Conservation (phyloP, 2,329 filamentous ascomycete genomes). For the Graphilbum fragrans region DNA sequence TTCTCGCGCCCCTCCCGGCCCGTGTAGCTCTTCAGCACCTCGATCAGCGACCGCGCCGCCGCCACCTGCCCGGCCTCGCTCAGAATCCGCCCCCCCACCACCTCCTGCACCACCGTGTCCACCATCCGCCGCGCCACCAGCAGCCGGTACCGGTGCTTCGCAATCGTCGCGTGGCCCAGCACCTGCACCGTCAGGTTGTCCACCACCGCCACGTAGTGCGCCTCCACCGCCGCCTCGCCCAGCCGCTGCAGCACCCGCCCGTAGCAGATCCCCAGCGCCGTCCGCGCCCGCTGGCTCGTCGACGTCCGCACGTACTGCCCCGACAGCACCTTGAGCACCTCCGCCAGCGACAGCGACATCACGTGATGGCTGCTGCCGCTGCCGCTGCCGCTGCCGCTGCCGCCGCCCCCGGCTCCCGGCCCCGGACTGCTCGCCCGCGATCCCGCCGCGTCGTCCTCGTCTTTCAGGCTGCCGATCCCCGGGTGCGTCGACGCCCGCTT, state of each 20-base stretch:
- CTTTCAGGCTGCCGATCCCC: slow-evolving; percentile 37
- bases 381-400: background rate
- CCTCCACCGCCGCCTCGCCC: slow-evolving; percentile 72
- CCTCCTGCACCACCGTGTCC: slow-evolving; percentile 70
- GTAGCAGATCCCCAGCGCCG: slow-evolving; percentile 80
- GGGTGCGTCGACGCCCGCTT: slow-evolving; percentile 50
- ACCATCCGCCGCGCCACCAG: slow-evolving; percentile 77
- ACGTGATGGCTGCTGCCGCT: slow-evolving; percentile 52
- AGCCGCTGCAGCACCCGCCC: slow-evolving; percentile 66
- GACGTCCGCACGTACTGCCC: slow-evolving; percentile 66
- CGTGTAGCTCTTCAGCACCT: slow-evolving; percentile 87
- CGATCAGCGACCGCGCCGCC: slow-evolving; percentile 68
- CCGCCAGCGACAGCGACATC: slow-evolving; percentile 61
- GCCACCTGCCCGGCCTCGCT: slow-evolving; percentile 82
- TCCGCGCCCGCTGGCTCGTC: slow-evolving; percentile 68
- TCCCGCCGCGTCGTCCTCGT: slow-evolving; percentile 56
- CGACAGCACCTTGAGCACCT: slow-evolving; percentile 70
- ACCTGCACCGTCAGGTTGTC: slow-evolving; percentile 72
- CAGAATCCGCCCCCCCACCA: slow-evolving; percentile 69
- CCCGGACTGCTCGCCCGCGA: slow-evolving; percentile 62
- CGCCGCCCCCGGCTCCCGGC: slow-evolving; percentile 21
- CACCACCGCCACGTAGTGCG: slow-evolving; percentile 69
- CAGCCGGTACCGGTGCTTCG: slow-evolving; percentile 76
- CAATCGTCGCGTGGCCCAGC: slow-evolving; percentile 61
- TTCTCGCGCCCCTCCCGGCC: slow-evolving; percentile 70